phyloP scores from a whole-genome alignment of 176 grass and related monocot genomes.

The Eremochloa ophiuroides region DNA sequence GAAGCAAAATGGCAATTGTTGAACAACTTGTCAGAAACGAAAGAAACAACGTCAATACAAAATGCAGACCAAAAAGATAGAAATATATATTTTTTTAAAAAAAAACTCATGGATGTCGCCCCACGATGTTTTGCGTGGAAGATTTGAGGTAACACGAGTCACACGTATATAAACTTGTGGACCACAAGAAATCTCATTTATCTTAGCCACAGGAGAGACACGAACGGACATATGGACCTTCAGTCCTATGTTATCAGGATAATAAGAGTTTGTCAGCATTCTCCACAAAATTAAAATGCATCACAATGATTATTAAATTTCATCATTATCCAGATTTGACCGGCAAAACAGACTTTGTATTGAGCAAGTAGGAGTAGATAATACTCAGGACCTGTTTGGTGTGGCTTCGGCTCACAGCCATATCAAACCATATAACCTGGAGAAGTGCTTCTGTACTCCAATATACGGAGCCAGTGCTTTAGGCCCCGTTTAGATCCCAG shows the following conservation, averaged over 20 bases:
- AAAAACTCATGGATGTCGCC: neutral
- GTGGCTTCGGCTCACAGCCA: neutral
- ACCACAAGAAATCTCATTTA: neutral
- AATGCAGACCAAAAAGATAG: neutral
- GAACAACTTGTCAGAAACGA: neutral
- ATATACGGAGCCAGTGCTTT: too few species aligned
- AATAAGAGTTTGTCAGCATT: neutral
- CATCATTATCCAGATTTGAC: constrained; percentile 1
- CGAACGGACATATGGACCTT: constrained; percentile 14
- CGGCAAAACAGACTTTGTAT: neutral
- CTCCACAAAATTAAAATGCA: neutral
- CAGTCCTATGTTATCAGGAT: constrained; percentile 14
- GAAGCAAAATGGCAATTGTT: neutral
- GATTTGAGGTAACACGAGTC: constrained; percentile 1
- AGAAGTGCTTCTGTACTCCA: too few species aligned
- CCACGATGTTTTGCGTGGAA: neutral
- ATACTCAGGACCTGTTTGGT: neutral
- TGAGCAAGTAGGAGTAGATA: neutral
- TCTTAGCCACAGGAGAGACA: neutral
- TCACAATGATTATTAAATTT: neutral
- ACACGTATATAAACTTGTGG: constrained; percentile 22
- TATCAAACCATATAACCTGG: too few species aligned
- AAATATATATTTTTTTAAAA: neutral
- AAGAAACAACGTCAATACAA: neutral
- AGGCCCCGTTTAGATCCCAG: too few species aligned